Evolutionary conservation across 352 stramenopile species (phyloP), one percentile per base, ranked within the genome.

Genomic region (Pythium monospermum): DNA sequence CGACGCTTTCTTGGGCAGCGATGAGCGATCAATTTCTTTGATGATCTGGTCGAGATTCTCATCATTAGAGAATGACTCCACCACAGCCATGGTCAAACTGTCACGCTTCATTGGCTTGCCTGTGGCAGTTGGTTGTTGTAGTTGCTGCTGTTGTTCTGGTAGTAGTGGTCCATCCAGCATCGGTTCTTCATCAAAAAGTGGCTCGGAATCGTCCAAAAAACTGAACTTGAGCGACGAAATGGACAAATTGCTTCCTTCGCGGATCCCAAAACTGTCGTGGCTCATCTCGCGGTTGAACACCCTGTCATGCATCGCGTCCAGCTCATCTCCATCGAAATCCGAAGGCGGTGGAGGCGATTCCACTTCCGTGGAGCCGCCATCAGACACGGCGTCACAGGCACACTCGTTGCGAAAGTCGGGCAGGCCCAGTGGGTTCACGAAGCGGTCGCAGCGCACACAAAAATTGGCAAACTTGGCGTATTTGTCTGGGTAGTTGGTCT

Each of bases 381-480:
- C 49, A 16, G 58, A 66, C 2, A n/a, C 15, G 12, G 36, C 41
- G n/a, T 71, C 63, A 54, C 82, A 95, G 36, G 57, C 56, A 33
- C 82, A 93, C 53, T 90, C 80, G 53, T 81, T 91, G 50, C 71
- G 68, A 58, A 79, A 89, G 49, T 91, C 73, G 7, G 72, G 63
- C 13, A 92, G 51, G 0, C 79, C 79, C 3, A 95, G 61, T 3
- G 84, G 83, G 59, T 94, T 94, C 45, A 88, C 78, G 32, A 92
- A 94, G 19, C 68, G 69, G 43, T 76, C 76, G 52, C 84, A 94
- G 23, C 81, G 78, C 25, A 78, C 68, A 52, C 84, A 94, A 45
- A 94, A 94, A 45, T 94, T 94, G 51, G 79, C 82, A 60, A 90
- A 92, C 56, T 91, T 92, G 41, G 75, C 57, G 56, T 87, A 92